phyloP scores from a whole-genome alignment of 148 eudicot genomes.

The Suaeda aralocaspica region DNA sequence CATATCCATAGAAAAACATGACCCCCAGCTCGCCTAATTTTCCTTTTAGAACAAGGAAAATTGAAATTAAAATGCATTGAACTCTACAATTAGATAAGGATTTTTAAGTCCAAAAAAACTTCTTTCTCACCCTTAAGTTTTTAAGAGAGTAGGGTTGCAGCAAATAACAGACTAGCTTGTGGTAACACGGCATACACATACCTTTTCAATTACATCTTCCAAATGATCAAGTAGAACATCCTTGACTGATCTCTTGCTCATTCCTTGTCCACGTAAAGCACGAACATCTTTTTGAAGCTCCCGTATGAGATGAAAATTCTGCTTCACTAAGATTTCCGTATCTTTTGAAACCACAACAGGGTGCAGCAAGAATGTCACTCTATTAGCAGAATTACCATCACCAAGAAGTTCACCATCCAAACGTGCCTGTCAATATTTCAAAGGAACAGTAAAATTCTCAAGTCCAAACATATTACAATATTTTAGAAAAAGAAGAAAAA shows the following conservation, averaged over 20 bases:
- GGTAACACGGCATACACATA: slow-evolving; percentile 14
- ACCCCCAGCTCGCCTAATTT: no score
- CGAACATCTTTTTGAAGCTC: slow-evolving; percentile 46
- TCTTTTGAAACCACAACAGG: slow-evolving; percentile 52
- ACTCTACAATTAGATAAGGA: not conserved
- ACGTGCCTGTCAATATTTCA: slow-evolving; percentile 37
- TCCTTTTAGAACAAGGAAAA: no score
- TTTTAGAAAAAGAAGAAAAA: not conserved
- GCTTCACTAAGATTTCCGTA: slow-evolving; percentile 47
- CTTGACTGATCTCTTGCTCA: slow-evolving; percentile 43
- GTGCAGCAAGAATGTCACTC: slow-evolving; percentile 35
- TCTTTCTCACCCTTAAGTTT: not conserved
- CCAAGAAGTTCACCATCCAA: slow-evolving; percentile 73
- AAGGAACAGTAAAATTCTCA: not conserved
- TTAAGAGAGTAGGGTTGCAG: no score
- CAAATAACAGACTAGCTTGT: not conserved
- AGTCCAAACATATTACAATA: not conserved
- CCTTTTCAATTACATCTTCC: slow-evolving; percentile 60
- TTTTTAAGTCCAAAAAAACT: not conserved
- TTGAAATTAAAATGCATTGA: no score
- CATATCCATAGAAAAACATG: no score
- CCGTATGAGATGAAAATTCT: slow-evolving; percentile 55
- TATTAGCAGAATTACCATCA: slow-evolving; percentile 29
- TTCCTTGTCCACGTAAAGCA: slow-evolving; percentile 34
- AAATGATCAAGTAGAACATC: slow-evolving; percentile 54